Evolutionary conservation across 345 rosid species (phyloP).

Genomic region (Citrus medica): DNA sequence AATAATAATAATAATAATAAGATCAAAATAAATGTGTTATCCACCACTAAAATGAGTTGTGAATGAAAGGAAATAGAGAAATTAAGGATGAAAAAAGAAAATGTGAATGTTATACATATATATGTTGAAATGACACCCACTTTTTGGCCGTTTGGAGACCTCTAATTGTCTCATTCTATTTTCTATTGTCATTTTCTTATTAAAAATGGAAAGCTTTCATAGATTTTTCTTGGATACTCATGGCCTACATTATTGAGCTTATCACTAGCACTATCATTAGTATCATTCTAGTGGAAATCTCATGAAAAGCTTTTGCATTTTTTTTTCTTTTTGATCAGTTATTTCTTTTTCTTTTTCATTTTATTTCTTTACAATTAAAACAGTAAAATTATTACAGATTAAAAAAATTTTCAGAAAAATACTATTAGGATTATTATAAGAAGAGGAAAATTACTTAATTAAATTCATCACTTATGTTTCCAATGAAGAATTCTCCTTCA

Average conservation of each 20-base stretch:
- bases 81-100: not conserved
- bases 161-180: constrained; percentile 22
- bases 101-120: not conserved
- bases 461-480: not conserved
- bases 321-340: not conserved
- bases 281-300: not conserved
- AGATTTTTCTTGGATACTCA: constrained; percentile 24
- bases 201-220: not conserved
- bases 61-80: not conserved
- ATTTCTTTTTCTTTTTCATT: too few species aligned
- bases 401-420: too few species aligned
- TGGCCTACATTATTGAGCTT: constrained; percentile 21
- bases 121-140: not conserved
- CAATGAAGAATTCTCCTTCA: not conserved
- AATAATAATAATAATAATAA: too few species aligned
- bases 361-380: too few species aligned
- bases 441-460: not conserved
- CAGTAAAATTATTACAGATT: too few species aligned
- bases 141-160: constrained; percentile 4
- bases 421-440: too few species aligned
- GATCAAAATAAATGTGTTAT: not conserved
- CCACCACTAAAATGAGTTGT: not conserved
- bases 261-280: not conserved
- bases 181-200: constrained; percentile 20
- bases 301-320: not conserved